A percentile compares a stretch with the other conserved stretches of the same genome.
Evolutionary conservation across 78 protist genomes (phyloP).

Genomic region (Goniomonas avonlea): DNA sequence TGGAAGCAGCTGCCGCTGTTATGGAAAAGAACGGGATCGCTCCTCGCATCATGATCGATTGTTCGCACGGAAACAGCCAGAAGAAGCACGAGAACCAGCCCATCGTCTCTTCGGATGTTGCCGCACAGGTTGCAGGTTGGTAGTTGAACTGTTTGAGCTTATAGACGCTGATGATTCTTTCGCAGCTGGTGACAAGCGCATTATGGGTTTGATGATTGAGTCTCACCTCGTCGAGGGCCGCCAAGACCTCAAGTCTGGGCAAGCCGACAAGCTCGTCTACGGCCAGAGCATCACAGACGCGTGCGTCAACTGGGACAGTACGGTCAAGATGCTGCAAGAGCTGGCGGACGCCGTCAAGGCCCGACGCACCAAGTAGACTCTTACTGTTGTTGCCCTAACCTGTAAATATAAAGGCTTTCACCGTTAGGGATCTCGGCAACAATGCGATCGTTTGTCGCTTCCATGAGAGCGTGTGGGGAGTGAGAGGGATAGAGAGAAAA

Average conservation of each 20-base stretch:
- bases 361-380: too few relatives aligned
- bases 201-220: slow-evolving; percentile 69
- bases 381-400: too few relatives aligned
- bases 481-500: too few relatives aligned
- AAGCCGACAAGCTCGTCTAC: slow-evolving; percentile 29
- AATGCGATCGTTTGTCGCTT: too few relatives aligned
- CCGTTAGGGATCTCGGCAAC: too few relatives aligned
- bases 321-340: slow-evolving; percentile 38
- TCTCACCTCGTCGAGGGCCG: slow-evolving; percentile 49
- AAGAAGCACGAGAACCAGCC: slow-evolving; percentile 48
- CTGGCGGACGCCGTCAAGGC: slow-evolving; percentile 42
- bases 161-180: background rate
- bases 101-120: slow-evolving; percentile 31
- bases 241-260: slow-evolving; percentile 17
- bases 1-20: background rate
- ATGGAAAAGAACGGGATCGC: slow-evolving; percentile 15
- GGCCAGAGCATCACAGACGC: slow-evolving; percentile 59
- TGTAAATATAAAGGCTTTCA: too few relatives aligned
- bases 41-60: slow-evolving; percentile 48
- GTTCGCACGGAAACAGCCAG: slow-evolving; percentile 47
- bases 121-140: background rate
- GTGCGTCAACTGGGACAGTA: slow-evolving; percentile 46
- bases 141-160: background rate
- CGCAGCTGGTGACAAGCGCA: slow-evolving; percentile 12
- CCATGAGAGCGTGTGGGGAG: too few relatives aligned